Percentiles rank a stretch among this genome's conserved stretches.
Conservation (phyloP, 164 flowering plant species). For the Nelumbo lutea region DNA sequence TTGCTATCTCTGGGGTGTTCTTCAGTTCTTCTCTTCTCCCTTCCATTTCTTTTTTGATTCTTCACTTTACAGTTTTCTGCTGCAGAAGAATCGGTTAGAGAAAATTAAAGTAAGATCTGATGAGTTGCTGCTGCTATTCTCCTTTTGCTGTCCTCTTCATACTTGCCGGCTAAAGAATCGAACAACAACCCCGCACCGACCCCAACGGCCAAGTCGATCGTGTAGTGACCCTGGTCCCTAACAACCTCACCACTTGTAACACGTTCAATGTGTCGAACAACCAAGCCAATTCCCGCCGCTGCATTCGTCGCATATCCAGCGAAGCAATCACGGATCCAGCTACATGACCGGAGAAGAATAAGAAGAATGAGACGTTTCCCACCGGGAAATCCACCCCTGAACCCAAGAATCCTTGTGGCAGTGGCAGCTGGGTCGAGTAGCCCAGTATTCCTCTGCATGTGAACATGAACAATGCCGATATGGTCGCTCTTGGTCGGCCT, state of each 20-base stretch:
- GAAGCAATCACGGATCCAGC: constrained; percentile 67
- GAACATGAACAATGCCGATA: constrained; percentile 81
- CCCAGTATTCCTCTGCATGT: constrained; percentile 93
- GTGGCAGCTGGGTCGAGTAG: constrained; percentile 82
- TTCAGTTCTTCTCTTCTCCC: no score
- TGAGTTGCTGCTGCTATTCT: background rate
- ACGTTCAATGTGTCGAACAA: constrained; percentile 60
- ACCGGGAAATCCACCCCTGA: background rate
- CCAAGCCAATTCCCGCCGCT: no score
- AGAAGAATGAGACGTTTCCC: constrained; percentile 63
- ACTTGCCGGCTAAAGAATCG: constrained; percentile 76
- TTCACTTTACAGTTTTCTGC: no score
- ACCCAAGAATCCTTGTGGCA: constrained; percentile 38
- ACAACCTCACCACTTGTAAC: constrained; percentile 62
- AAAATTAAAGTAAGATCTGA: no score
- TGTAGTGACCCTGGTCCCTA: constrained; percentile 89
- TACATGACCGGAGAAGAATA: constrained; percentile 91
- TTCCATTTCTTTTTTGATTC: no score
- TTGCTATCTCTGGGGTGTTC: no score
- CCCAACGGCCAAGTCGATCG: constrained; percentile 84
- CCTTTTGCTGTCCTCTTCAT: constrained; percentile 49
- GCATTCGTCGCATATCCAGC: no score
- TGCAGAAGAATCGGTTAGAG: no score
- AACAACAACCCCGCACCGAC: constrained; percentile 83
- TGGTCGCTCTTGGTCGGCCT: constrained; percentile 74